phyloP scores from a whole-genome alignment of 306 rosid species.

The Betula pendula region DNA sequence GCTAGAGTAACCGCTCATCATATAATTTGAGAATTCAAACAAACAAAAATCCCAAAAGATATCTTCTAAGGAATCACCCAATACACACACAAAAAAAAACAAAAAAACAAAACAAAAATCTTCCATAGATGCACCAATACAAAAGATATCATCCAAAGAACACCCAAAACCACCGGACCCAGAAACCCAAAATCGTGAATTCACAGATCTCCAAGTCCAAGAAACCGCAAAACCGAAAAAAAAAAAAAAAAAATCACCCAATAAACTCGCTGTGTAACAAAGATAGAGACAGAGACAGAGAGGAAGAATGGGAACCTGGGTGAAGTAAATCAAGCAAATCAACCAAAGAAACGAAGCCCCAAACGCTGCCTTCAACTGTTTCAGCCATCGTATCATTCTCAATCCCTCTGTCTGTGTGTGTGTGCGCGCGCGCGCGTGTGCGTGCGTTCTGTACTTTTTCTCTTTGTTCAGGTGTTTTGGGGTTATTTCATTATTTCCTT shows the following conservation, averaged over 20 bases:
- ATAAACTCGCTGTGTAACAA: neutral
- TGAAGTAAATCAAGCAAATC: constrained; percentile 83
- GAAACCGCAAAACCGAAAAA: constrained; percentile 1
- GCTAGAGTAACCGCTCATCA: neutral
- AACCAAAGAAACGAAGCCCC: constrained; percentile 80
- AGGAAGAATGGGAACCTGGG: constrained; percentile 55
- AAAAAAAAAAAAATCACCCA: neutral
- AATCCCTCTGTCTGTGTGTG: no score
- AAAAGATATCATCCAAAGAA: no score
- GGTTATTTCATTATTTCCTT: neutral
- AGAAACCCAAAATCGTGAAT: constrained; percentile 4
- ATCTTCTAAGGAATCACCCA: neutral
- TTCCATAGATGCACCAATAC: no score
- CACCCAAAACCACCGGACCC: constrained; percentile 18
- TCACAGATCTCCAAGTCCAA: constrained; percentile 20
- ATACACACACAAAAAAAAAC: no score
- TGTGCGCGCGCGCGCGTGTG: neutral
- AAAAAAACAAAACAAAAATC: no score
- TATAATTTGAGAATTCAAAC: neutral
- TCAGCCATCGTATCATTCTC: constrained; percentile 68
- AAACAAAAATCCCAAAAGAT: neutral
- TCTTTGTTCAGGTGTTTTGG: neutral
- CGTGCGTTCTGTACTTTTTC: neutral
- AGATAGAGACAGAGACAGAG: neutral
- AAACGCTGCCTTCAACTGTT: constrained; percentile 52